phyloP scores from a whole-genome alignment of 1,284 basidiomycete genomes.

The Sporisorium reilianum region DNA sequence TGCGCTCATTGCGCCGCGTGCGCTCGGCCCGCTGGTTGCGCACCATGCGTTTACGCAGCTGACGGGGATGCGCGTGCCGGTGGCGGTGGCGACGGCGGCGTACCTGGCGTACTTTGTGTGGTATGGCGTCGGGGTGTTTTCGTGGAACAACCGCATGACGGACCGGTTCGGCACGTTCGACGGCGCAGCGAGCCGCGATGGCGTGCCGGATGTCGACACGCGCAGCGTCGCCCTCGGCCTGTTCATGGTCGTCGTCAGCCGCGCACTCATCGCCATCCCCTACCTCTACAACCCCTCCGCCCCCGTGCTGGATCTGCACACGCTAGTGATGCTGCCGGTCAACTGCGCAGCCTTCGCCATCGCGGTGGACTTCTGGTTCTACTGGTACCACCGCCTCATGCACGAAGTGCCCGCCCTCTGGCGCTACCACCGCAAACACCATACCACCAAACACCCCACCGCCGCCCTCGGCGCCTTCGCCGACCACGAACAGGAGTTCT shows the following conservation, averaged over 20 bases:
- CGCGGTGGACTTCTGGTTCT: constrained; percentile 62
- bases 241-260: constrained; percentile 32
- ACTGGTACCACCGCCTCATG: constrained; percentile 62
- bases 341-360: constrained; percentile 44
- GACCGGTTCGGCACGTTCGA: constrained; percentile 61
- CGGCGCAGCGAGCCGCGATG: constrained; percentile 42
- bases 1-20: constrained; percentile 25
- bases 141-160: constrained; percentile 34
- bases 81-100: constrained; percentile 14
- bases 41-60: constrained; percentile 29
- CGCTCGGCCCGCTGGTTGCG: constrained; percentile 32
- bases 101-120: constrained; percentile 36
- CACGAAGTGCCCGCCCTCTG: constrained; percentile 55
- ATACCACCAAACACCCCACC: constrained; percentile 63
- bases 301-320: constrained; percentile 18
- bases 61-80: constrained; percentile 37
- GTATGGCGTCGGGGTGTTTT: constrained; percentile 17
- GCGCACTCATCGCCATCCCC: constrained; percentile 31
- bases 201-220: constrained; percentile 50
- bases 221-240: constrained; percentile 32
- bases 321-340: constrained; percentile 35
- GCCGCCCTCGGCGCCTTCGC: constrained; percentile 56
- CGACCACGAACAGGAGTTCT: constrained; percentile 58
- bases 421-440: constrained; percentile 54
- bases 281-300: constrained; percentile 36